A percentile compares a stretch with the other conserved stretches of the same genome.
phyloP scores from a whole-genome alignment of 73 alveolate species.

The Paramecium tetraurelia region DNA sequence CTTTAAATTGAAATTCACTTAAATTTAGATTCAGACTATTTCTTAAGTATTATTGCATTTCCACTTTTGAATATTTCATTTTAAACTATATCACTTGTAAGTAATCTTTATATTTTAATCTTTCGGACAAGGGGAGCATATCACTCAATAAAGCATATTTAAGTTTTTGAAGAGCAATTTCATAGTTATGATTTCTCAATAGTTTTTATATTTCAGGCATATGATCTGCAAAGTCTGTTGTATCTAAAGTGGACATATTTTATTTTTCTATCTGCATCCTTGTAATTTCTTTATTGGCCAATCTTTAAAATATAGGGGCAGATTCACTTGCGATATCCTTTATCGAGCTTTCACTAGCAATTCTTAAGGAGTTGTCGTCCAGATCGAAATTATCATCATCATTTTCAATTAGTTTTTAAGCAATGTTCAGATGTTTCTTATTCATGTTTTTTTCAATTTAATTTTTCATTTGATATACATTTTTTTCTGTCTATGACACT shows the following conservation, averaged over 20 bases:
- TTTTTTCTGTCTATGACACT: neutral
- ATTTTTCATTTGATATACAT: conserved; percentile 28
- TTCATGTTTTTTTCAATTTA: conserved; percentile 10
- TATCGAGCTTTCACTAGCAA: conserved; percentile 22
- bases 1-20: neutral
- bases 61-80: neutral
- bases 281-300: neutral
- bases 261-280: neutral
- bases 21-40: neutral
- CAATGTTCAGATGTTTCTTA: neutral
- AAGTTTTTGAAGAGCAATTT: neutral
- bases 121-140: neutral
- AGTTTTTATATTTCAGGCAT: neutral
- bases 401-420: neutral
- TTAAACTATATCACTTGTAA: neutral
- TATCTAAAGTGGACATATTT: neutral
- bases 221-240: conserved; percentile 23
- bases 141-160: conserved; percentile 25
- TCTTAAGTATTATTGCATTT: neutral
- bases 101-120: conserved; percentile 10
- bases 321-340: conserved; percentile 9
- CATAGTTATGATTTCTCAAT: neutral
- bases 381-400: neutral
- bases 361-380: neutral
- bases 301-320: conserved; percentile 38